These are phyloP conservation scores for Aspergillus pseudoterreus DNA, from an alignment of 2,329 filamentous ascomycete genomes.

Conservation along the genomic window DNA sequence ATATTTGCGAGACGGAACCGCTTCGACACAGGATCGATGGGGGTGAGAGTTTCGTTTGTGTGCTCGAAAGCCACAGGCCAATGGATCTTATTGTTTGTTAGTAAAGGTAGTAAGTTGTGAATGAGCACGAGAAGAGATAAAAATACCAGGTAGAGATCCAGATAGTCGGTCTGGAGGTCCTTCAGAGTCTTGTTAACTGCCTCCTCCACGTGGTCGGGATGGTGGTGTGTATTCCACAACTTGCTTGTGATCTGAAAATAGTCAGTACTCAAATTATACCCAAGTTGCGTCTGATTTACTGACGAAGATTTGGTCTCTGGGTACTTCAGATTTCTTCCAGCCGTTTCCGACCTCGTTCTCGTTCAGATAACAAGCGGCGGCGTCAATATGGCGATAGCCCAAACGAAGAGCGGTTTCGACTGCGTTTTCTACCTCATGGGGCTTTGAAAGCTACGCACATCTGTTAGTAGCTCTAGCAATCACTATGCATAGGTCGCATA, in stretches of 20 bases:
- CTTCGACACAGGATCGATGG: slow-evolving; percentile 22
- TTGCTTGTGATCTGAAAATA: slow-evolving; percentile 51
- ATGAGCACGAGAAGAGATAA: not conserved
- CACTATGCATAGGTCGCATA: slow-evolving; percentile 6
- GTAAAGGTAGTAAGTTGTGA: slow-evolving; percentile 21
- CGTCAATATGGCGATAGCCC: slow-evolving; percentile 42
- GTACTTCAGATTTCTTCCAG: slow-evolving; percentile 31
- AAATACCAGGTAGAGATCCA: slow-evolving; percentile 50
- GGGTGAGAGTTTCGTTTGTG: slow-evolving; percentile 25
- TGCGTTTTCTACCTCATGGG: slow-evolving; percentile 46
- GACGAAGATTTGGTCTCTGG: slow-evolving; percentile 31
- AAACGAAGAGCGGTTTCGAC: slow-evolving; percentile 43
- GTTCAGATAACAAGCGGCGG: slow-evolving; percentile 40
- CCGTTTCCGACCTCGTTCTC: slow-evolving; percentile 30
- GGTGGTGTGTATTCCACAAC: slow-evolving; percentile 56
- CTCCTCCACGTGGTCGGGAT: slow-evolving; percentile 47
- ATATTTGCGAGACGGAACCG: slow-evolving; percentile 25
- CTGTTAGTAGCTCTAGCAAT: slow-evolving; percentile 1
- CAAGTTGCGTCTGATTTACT: slow-evolving; percentile 18
- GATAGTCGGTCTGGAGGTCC: slow-evolving; percentile 51
- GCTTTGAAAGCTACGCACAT: slow-evolving; percentile 27
- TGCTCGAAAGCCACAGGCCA: slow-evolving; percentile 31
- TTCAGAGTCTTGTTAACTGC: slow-evolving; percentile 48
- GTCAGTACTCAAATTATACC: not conserved
- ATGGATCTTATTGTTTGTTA: slow-evolving; percentile 27